Evolutionary conservation across 192 early-diverging fungal species (phyloP).

Genomic region (Pilobolus umbonatus): DNA sequence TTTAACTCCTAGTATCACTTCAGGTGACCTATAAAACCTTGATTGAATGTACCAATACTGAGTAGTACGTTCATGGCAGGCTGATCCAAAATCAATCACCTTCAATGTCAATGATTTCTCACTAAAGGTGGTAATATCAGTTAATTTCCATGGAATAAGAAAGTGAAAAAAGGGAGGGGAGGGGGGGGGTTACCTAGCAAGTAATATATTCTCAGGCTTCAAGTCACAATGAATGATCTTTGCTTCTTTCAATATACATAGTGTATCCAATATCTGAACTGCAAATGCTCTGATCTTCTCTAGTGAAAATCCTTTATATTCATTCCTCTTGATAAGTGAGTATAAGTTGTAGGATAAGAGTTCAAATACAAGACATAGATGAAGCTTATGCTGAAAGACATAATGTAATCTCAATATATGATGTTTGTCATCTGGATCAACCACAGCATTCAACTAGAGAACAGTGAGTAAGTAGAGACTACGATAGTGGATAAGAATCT

Average conservation of each 20-base stretch:
- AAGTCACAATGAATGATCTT: slow-evolving; percentile 97
- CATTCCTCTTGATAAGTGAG: slow-evolving; percentile 95
- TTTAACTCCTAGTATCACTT: slow-evolving; percentile 89
- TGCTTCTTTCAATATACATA: slow-evolving; percentile 80
- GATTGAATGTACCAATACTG: slow-evolving; percentile 98
- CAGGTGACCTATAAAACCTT: slow-evolving; percentile 93
- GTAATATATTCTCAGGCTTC: slow-evolving; percentile 96
- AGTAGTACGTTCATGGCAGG: slow-evolving; percentile 90
- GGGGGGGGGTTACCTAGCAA: slow-evolving; percentile 71
- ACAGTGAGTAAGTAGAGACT: no score
- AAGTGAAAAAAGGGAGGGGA: not conserved
- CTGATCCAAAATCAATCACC: slow-evolving; percentile 98
- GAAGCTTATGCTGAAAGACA: slow-evolving; percentile 87
- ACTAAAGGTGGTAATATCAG: slow-evolving; percentile 32
- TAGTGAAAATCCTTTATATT: slow-evolving; percentile 89
- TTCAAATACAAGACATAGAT: slow-evolving; percentile 96
- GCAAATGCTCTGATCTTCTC: slow-evolving; percentile 91
- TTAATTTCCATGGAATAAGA: not conserved
- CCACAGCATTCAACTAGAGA: slow-evolving; percentile 74
- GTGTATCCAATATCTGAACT: slow-evolving; percentile 88
- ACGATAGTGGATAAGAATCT: no score
- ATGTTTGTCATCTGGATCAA: slow-evolving; percentile 79
- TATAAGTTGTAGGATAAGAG: slow-evolving; percentile 94
- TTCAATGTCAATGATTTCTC: slow-evolving; percentile 90
- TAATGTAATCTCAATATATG: slow-evolving; percentile 86